These are phyloP conservation scores for Aspergillus sp. DNA, from an alignment of 2,329 filamentous ascomycete genomes.

Conservation along the genomic window DNA sequence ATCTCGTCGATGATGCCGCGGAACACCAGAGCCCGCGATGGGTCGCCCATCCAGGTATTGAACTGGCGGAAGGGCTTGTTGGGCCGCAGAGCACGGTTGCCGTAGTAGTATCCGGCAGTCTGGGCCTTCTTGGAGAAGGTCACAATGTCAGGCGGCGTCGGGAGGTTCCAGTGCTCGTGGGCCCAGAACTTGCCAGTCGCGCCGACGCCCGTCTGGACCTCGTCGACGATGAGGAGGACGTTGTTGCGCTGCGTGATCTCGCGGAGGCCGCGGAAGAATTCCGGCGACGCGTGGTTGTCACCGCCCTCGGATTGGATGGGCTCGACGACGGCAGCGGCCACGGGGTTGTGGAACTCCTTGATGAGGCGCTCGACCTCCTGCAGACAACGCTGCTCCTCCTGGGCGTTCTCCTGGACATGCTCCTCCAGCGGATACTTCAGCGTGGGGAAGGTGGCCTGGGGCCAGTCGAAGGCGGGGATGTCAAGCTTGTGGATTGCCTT, in stretches of 20 bases:
- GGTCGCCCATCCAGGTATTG: constrained; percentile 97
- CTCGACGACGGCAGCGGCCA: constrained; percentile 75
- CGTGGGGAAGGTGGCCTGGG: constrained; percentile 73
- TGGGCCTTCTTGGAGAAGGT: constrained; percentile 95
- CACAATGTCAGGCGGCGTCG: constrained; percentile 77
- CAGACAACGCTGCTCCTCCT: constrained; percentile 69
- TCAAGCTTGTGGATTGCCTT: constrained; percentile 94
- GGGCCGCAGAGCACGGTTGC: constrained; percentile 66
- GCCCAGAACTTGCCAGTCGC: constrained; percentile 95
- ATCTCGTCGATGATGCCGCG: constrained; percentile 77
- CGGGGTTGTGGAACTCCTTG: constrained; percentile 66
- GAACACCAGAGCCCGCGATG: constrained; percentile 75
- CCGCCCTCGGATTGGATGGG: constrained; percentile 90
- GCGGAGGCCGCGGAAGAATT: constrained; percentile 78
- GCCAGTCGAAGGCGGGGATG: constrained; percentile 92
- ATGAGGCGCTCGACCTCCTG: constrained; percentile 77
- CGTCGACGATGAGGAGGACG: constrained; percentile 81
- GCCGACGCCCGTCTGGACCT: constrained; percentile 88
- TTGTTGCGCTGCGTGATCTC: constrained; percentile 58
- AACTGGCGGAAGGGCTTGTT: constrained; percentile 95
- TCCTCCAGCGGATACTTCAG: constrained; percentile 82
- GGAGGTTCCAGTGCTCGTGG: constrained; percentile 85
- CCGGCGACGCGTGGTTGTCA: constrained; percentile 83
- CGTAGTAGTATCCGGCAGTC: constrained; percentile 86
- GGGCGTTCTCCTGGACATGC: constrained; percentile 69